Evolutionary conservation across 2,329 filamentous ascomycete species (phyloP).

Genomic region (Alternaria sp.): DNA sequence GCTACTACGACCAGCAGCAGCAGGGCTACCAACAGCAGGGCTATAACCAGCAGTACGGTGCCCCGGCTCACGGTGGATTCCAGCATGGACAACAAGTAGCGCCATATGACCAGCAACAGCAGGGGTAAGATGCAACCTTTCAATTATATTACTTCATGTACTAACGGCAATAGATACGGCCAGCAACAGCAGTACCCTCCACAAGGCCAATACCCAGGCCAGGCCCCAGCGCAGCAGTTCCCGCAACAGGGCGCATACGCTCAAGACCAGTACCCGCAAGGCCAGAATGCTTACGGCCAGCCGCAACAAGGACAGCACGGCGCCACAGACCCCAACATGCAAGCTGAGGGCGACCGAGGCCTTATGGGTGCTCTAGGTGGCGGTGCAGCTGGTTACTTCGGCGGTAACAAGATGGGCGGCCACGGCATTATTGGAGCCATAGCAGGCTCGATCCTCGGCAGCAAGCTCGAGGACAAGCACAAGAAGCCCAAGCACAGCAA

Average conservation of each 20-base stretch:
- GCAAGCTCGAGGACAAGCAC: constrained; percentile 62
- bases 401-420: constrained; percentile 64
- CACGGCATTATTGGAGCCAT: constrained; percentile 66
- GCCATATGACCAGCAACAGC: constrained; percentile 46
- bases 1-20: constrained; percentile 48
- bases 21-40: constrained; percentile 40
- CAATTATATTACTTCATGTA: not conserved
- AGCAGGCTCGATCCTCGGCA: constrained; percentile 65
- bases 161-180: constrained; percentile 29
- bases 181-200: constrained; percentile 31
- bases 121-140: constrained; percentile 37
- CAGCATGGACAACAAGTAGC: constrained; percentile 55
- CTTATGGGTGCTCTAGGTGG: constrained; percentile 65
- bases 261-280: constrained; percentile 49
- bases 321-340: constrained; percentile 55
- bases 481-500: constrained; percentile 53
- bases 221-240: constrained; percentile 47
- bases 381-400: constrained; percentile 64
- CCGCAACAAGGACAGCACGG: constrained; percentile 48
- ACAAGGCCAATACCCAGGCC: constrained; percentile 42
- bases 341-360: constrained; percentile 64
- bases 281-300: constrained; percentile 46
- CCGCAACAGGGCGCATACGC: constrained; percentile 54
- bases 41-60: constrained; percentile 53
- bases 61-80: constrained; percentile 59